Conservation (phyloP, 345 rosid species). For the Balakata baccata region DNA sequence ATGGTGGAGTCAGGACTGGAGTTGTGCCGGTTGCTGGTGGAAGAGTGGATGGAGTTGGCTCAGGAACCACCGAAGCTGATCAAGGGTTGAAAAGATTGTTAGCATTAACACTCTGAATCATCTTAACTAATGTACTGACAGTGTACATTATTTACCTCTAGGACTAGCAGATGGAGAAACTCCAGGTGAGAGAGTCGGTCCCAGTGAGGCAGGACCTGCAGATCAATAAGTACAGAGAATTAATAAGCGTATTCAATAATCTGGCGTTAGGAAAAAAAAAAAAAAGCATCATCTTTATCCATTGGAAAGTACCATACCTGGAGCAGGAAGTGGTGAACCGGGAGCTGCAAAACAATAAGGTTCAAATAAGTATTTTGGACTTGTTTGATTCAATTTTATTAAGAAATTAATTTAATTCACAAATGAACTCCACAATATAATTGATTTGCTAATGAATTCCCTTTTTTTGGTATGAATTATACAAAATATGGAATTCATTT, state of each 20-base stretch:
- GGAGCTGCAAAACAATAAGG: slow-evolving; percentile 39
- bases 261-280: too few species aligned
- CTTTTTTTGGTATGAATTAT: too few species aligned
- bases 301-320: slow-evolving; percentile 40
- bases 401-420: too few species aligned
- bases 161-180: slow-evolving; percentile 47
- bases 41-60: slow-evolving; percentile 47
- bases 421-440: too few species aligned
- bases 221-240: background rate
- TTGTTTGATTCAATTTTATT: too few species aligned
- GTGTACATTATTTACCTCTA: slow-evolving; percentile 25
- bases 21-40: slow-evolving; percentile 60
- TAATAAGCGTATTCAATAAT: background rate
- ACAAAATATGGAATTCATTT: too few species aligned
- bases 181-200: slow-evolving; percentile 46
- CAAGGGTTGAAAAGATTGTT: background rate
- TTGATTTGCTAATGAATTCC: too few species aligned
- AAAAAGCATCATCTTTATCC: background rate
- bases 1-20: slow-evolving; percentile 48
- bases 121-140: background rate
- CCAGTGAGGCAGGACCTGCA: slow-evolving; percentile 55
- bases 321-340: slow-evolving; percentile 65
- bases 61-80: slow-evolving; percentile 51
- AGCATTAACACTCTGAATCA: too few species aligned
- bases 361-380: background rate